Evolutionary conservation across 1,139 yeast genomes (phyloP), one percentile per base, ranked within the genome.

Genomic region (Pichia sp.): DNA sequence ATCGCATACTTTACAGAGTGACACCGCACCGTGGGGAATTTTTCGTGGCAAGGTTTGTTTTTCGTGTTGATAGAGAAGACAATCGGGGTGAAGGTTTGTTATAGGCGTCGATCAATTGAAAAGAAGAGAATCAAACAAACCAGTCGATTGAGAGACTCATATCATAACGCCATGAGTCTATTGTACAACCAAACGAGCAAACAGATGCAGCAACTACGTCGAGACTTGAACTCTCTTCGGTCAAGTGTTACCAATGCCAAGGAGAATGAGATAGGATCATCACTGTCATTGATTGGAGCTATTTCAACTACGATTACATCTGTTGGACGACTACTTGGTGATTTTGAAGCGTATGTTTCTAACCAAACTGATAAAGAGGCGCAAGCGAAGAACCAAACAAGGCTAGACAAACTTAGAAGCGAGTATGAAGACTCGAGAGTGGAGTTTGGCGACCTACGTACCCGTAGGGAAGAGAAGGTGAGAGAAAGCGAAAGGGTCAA

Each of bases 151-250:
- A n/a, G n/a, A n/a, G n/a, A n/a, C n/a, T n/a, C n/a, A n/a, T n/a
- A n/a, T n/a, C n/a, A n/a, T n/a, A n/a, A n/a, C 26, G 11, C 10
- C 16, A 56, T 57, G 97, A 90, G 90, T 71, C 84, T 96, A 32
- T 75, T 90, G 53, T 90, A 87, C 71, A 92, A 89, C 71, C 96
- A 89, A 70, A 97, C 96, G 8, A 77, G 87, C 57, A 90, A 89
- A 69, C 97, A 90, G 71, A 82, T 90, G 44, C 89, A 83, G 64
- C 77, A 84, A 44, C 72, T 92, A 54, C 80, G 83, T 58, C 80
- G 80, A 60, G 97, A 90, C 64, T 70, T 92, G 52, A 76, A 80
- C 19, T 71, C 75, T 55, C 85, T 92, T 62, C 93, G 89, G 60
- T 74, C 77, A 56, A 81, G 85, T 59, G 78, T 89, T 11, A 76